Percentiles rank a stretch among this genome's conserved stretches.
These are phyloP conservation scores for Solanum pimpinellifolium DNA, from an alignment of 257 asterid species.

Conservation along the genomic window DNA sequence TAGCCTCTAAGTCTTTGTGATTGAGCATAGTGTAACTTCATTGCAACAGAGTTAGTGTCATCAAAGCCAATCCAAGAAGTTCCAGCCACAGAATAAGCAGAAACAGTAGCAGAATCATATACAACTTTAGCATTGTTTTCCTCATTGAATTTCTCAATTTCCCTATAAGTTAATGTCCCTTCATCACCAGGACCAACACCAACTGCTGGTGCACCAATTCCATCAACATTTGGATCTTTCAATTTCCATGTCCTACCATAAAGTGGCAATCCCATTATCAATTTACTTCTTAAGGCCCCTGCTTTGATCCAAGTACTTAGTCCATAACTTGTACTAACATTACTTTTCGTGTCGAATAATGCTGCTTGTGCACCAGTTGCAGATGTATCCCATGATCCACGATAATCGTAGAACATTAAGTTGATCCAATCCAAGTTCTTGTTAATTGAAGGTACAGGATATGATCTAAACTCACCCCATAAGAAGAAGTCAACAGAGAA, in stretches of 20 bases:
- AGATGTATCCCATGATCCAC: conserved; percentile 49
- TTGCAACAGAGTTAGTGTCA: conserved; percentile 24
- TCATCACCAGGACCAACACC: conserved; percentile 51
- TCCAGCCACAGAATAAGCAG: conserved; percentile 59
- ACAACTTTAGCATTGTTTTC: conserved; percentile 37
- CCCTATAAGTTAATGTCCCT: conserved; percentile 28
- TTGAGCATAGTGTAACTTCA: conserved; percentile 39
- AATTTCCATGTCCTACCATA: conserved; percentile 75
- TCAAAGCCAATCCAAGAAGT: conserved; percentile 73
- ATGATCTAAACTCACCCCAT: conserved; percentile 25
- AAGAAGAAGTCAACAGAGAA: conserved; percentile 43
- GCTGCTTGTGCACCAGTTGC: conserved; percentile 78
- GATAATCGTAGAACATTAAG: conserved; percentile 65
- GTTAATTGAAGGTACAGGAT: conserved; percentile 40
- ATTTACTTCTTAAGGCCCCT: conserved; percentile 39
- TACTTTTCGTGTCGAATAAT: conserved; percentile 38
- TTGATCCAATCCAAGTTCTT: conserved; percentile 67
- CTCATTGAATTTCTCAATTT: conserved; percentile 43
- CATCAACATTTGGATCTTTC: conserved; percentile 24
- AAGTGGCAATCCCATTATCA: conserved; percentile 72
- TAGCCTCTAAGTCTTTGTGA: conserved; percentile 47
- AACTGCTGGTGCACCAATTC: conserved; percentile 62
- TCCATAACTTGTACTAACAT: conserved; percentile 60
- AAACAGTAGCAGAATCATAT: conserved; percentile 37
- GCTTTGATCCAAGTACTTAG: conserved; percentile 51